Evolutionary conservation across 768 basidiomycete species (phyloP), one percentile per base, ranked within the genome.

Genomic region (Boletellus emodensis): DNA sequence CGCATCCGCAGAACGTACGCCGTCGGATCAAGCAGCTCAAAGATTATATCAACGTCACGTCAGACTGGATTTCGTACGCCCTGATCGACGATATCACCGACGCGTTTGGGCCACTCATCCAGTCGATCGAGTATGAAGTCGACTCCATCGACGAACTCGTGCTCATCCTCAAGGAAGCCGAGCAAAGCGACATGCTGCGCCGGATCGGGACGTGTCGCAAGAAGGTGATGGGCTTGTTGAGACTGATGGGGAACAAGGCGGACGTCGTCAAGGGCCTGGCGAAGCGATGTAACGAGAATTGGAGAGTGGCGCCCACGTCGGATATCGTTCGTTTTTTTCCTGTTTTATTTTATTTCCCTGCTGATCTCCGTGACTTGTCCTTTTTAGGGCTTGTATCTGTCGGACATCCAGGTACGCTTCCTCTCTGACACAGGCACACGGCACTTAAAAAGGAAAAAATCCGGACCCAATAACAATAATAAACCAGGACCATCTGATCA

Each of bases 1-100:
- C 96, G 0, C 96, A 99, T 61, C 94, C 96, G 1, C 94, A 96
- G 67, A 98, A 95, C 66, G 96, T 99, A 37, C 90, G 96, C 14
- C 81, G 96, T 38, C 89, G 96, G 37, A 99, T 99, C 63, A 98
- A 96, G 71, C 96, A 98, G 65, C 87, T 99, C 55, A 96, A 94
- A 66, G 96, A 99, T 75, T 98, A 98, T 72, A 98, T 99, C 67
- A 87, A 81, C 56, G 96, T 98, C 62, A 98, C 96, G 9, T 95
- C 94, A 4, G 96, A 99, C 72, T 99, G 96, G 96, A 99, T 99
- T 57, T 97, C 94, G 5, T 99, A 99, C 61, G 96, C 96, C 10
- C 81, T 99, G 52, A 99, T 99, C 64, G 96, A 99, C 71, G 96
- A 99, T 71, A 98, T 99, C 67, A 98, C 96, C 42, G 96, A 99